phyloP scores from a whole-genome alignment of 2,329 filamentous ascomycete species.

The Rachicladosporium sp. region DNA sequence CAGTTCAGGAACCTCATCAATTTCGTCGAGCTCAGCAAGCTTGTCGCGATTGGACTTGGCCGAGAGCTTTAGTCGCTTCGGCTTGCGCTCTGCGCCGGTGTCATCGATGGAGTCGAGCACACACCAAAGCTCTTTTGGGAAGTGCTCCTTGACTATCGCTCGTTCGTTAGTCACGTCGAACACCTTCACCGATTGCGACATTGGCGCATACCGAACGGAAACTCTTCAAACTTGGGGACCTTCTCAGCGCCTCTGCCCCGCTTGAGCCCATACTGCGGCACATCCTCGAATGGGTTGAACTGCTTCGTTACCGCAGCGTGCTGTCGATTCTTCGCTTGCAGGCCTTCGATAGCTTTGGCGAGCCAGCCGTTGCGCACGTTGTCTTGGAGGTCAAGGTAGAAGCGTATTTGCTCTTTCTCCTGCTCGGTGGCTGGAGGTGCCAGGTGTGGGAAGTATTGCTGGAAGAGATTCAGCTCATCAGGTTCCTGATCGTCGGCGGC shows the following conservation, averaged over 20 bases:
- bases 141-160: constrained; percentile 3
- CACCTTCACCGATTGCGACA: neutral
- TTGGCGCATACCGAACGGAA: constrained; percentile 2
- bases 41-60: constrained; percentile 4
- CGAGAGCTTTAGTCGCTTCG: constrained; percentile 1
- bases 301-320: constrained; percentile 2
- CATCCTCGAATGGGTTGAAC: constrained; percentile 4
- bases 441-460: constrained; percentile 6
- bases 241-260: neutral
- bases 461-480: constrained; percentile 5
- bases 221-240: constrained; percentile 2
- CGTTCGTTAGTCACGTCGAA: neutral
- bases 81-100: constrained; percentile 1
- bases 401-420: constrained; percentile 2
- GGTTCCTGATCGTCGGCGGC: constrained; percentile 3
- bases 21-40: constrained; percentile 4
- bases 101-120: constrained; percentile 2
- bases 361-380: constrained; percentile 4
- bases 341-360: constrained; percentile 2
- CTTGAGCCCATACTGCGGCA: constrained; percentile 4
- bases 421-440: constrained; percentile 3
- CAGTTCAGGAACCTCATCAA: constrained; percentile 2
- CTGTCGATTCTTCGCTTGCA: constrained; percentile 2
- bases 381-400: constrained; percentile 2
- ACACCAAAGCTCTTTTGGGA: constrained; percentile 6